phyloP scores from a whole-genome alignment of 164 flowering plant species.

The Macadamia integrifolia region DNA sequence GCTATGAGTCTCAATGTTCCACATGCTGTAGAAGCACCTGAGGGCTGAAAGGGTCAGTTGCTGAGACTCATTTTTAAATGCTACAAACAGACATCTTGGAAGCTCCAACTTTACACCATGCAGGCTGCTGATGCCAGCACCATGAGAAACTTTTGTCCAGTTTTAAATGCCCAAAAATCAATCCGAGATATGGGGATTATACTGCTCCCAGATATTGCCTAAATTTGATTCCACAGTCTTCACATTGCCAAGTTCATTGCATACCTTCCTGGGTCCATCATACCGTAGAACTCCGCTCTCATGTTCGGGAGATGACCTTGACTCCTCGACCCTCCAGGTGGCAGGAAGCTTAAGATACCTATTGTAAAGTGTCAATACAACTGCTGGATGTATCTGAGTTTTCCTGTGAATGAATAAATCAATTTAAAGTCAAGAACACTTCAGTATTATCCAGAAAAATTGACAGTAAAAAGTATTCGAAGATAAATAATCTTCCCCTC shows the following conservation, averaged over 20 bases:
- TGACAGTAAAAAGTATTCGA: too few species aligned
- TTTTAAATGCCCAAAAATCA: constrained; percentile 18
- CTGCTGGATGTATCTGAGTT: constrained; percentile 15
- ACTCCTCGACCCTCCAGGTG: constrained; percentile 19
- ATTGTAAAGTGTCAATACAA: constrained; percentile 24
- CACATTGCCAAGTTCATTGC: constrained; percentile 8
- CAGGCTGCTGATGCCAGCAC: too few species aligned
- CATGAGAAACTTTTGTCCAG: background rate
- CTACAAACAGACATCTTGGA: too few species aligned
- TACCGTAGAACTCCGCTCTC: constrained; percentile 12
- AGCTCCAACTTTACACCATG: too few species aligned
- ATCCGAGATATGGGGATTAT: constrained; percentile 19
- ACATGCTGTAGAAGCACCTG: too few species aligned
- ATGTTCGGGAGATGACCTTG: background rate
- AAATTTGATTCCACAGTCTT: background rate
- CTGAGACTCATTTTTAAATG: too few species aligned
- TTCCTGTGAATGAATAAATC: constrained; percentile 8
- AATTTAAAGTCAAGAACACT: background rate
- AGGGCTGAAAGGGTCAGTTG: too few species aligned
- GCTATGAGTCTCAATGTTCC: too few species aligned
- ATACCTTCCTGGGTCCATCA: constrained; percentile 20
- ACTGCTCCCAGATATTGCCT: constrained; percentile 19
- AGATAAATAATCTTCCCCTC: background rate
- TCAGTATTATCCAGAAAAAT: background rate
- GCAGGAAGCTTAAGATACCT: constrained; percentile 23